These are phyloP conservation scores for Tremella yokohamensis DNA, from an alignment of 768 basidiomycete species.

Conservation along the genomic window DNA sequence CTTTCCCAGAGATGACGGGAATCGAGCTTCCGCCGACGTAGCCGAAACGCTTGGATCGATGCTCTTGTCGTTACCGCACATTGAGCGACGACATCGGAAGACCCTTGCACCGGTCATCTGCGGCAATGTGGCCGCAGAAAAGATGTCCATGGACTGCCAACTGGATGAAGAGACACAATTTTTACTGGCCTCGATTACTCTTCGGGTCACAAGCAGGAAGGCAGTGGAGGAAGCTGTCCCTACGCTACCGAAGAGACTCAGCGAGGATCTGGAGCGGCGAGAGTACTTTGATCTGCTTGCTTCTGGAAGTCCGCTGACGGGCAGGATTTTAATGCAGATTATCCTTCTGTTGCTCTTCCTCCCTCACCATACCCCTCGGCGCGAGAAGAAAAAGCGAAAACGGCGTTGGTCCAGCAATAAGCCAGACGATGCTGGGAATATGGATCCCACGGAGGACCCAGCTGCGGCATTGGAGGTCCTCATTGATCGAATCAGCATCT, in stretches of 20 bases:
- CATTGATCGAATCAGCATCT: slow-evolving; percentile 43
- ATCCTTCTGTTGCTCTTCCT: slow-evolving; percentile 16
- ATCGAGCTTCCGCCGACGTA: not conserved
- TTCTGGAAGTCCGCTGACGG: not conserved
- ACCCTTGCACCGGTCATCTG: slow-evolving; percentile 17
- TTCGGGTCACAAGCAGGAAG: slow-evolving; percentile 20
- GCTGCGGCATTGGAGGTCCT: slow-evolving; percentile 35
- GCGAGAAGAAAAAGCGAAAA: slow-evolving; percentile 26
- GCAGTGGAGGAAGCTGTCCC: slow-evolving; percentile 16
- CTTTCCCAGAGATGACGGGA: not conserved
- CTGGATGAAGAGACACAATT: too few relatives aligned
- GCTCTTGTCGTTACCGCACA: slow-evolving; percentile 27
- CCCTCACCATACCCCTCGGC: not conserved
- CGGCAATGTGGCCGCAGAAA: not conserved
- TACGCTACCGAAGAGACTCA: slow-evolving; percentile 20
- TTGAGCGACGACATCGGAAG: slow-evolving; percentile 33
- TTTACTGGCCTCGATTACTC: slow-evolving; percentile 11
- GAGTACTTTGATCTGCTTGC: slow-evolving; percentile 25
- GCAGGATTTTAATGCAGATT: slow-evolving; percentile 39
- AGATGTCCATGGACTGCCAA: not conserved
- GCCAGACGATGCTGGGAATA: not conserved
- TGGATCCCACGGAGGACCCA: slow-evolving; percentile 24
- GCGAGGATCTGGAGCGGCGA: slow-evolving; percentile 43
- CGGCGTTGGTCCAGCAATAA: not conserved
- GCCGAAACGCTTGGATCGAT: not conserved